These are phyloP conservation scores for Stachybotrys echinatus DNA, from an alignment of 2,329 filamentous ascomycete species.

Conservation along the genomic window DNA sequence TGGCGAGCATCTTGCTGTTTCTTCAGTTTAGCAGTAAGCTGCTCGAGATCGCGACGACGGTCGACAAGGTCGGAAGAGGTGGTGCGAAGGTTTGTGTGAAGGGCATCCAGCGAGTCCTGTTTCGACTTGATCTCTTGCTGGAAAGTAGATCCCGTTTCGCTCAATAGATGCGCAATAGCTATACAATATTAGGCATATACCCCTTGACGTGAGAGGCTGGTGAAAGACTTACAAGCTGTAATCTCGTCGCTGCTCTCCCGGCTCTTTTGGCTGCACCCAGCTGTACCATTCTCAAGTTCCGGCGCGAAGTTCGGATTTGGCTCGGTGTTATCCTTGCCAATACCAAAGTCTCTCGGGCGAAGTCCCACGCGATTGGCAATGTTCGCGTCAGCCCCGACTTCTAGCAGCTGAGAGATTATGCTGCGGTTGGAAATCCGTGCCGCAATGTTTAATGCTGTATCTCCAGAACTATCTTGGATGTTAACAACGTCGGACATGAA, in stretches of 20 bases:
- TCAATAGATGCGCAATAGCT: constrained; percentile 80
- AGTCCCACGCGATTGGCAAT: constrained; percentile 88
- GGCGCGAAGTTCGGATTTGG: neutral
- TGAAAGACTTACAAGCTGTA: constrained; percentile 71
- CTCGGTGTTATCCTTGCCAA: constrained; percentile 45
- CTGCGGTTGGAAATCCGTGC: constrained; percentile 88
- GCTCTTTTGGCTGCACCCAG: constrained; percentile 48
- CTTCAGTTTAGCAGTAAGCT: constrained; percentile 59
- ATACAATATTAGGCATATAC: no score
- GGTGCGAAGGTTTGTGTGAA: constrained; percentile 75
- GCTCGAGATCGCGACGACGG: constrained; percentile 68
- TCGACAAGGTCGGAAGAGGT: constrained; percentile 75
- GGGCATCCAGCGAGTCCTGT: constrained; percentile 74
- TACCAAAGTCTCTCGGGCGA: constrained; percentile 88
- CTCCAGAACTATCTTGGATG: constrained; percentile 85
- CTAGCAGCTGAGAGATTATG: constrained; percentile 93
- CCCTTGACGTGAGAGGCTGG: no score
- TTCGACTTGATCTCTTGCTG: constrained; percentile 76
- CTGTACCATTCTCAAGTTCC: constrained; percentile 27
- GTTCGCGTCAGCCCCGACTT: constrained; percentile 89
- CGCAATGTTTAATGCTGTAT: constrained; percentile 91
- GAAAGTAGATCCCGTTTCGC: constrained; percentile 73
- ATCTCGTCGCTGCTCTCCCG: constrained; percentile 76
- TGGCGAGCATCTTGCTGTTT: constrained; percentile 62
- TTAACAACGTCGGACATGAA: constrained; percentile 99